Percentiles rank a stretch among this genome's conserved stretches.
Evolutionary conservation across 768 basidiomycete species (phyloP).

Genomic region (Tricholoma saponaceum): DNA sequence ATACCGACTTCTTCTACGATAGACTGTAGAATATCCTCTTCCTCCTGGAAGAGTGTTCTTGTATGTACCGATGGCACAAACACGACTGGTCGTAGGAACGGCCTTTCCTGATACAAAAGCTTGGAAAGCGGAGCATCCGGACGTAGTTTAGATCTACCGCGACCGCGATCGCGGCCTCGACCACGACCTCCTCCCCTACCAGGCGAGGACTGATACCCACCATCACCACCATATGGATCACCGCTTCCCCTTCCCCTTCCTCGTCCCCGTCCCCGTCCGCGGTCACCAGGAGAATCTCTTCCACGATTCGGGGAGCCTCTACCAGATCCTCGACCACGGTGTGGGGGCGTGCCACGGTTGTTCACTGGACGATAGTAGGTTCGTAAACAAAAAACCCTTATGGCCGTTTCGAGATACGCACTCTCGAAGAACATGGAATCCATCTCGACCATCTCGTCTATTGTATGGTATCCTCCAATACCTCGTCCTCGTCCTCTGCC

Average conservation of each 20-base stretch:
- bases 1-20: conserved; percentile 45
- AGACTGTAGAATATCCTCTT: conserved; percentile 61
- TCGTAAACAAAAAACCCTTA: background rate
- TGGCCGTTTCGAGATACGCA: conserved; percentile 15
- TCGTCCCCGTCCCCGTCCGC: conserved; percentile 14
- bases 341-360: conserved; percentile 16
- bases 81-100: conserved; percentile 58
- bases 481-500: conserved; percentile 19
- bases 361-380: conserved; percentile 8
- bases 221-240: background rate
- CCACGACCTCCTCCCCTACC: conserved; percentile 15
- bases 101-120: conserved; percentile 53
- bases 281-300: conserved; percentile 12
- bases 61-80: conserved; percentile 63
- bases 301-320: conserved; percentile 20
- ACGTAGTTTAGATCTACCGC: conserved; percentile 28
- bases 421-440: conserved; percentile 17
- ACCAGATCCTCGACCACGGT: conserved; percentile 13
- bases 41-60: conserved; percentile 46
- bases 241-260: background rate
- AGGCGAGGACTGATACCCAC: conserved; percentile 1
- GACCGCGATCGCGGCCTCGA: conserved; percentile 19
- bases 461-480: conserved; percentile 17
- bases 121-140: conserved; percentile 51
- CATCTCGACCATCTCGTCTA: conserved; percentile 15